Percentiles rank a stretch among this genome's conserved stretches.
Conservation (phyloP, 768 basidiomycete species). For the Gautieria morchelliformis region DNA sequence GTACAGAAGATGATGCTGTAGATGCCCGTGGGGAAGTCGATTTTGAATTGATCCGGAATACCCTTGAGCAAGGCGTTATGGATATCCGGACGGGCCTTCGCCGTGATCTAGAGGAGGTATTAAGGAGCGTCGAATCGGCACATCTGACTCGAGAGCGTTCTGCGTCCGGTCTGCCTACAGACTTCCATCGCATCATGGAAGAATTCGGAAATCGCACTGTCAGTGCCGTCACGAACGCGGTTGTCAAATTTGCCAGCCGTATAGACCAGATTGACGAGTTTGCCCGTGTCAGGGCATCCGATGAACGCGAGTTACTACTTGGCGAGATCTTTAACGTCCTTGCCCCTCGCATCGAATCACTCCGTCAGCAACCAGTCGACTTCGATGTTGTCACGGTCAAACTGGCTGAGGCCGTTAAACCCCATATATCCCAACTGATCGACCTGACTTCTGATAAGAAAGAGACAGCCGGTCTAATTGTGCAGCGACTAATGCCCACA, state of each 20-base stretch:
- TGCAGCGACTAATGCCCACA: constrained; percentile 60
- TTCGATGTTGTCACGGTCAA: constrained; percentile 68
- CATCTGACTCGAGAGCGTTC: constrained; percentile 25
- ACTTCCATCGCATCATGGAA: constrained; percentile 35
- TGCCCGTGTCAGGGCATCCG: constrained; percentile 27
- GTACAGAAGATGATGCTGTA: constrained; percentile 7
- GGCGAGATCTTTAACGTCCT: constrained; percentile 51
- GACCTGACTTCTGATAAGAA: constrained; percentile 84
- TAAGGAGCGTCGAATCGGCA: constrained; percentile 19
- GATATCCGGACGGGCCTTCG: constrained; percentile 49
- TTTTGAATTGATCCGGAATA: constrained; percentile 62
- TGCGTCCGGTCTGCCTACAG: not conserved
- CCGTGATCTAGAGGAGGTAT: constrained; percentile 45
- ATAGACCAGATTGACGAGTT: constrained; percentile 40
- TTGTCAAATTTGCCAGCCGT: constrained; percentile 46
- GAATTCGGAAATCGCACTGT: constrained; percentile 48
- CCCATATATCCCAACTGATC: constrained; percentile 81
- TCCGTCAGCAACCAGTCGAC: constrained; percentile 62
- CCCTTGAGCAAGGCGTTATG: constrained; percentile 57
- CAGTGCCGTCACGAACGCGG: constrained; percentile 49
- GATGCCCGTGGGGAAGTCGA: constrained; percentile 73
- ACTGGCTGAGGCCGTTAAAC: constrained; percentile 79
- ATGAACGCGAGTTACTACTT: constrained; percentile 48
- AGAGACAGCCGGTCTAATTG: constrained; percentile 76
- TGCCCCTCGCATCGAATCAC: constrained; percentile 47